These are phyloP conservation scores for Microbotryum violaceum DNA, from an alignment of 1,284 basidiomycete genomes.

Conservation along the genomic window DNA sequence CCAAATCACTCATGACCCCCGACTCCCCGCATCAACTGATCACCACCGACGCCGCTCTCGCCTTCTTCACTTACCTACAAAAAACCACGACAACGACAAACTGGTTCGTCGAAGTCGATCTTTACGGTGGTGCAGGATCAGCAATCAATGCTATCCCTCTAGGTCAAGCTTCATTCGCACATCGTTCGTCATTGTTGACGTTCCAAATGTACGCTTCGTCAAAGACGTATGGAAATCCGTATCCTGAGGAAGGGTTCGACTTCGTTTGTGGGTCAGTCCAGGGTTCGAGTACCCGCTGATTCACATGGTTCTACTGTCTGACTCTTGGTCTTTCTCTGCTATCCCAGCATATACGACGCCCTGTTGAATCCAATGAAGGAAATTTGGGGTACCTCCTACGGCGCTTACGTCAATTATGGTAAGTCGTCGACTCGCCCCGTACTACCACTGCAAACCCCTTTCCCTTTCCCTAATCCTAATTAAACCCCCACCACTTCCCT, in stretches of 20 bases:
- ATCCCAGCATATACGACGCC: constrained; percentile 16
- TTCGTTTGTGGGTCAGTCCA: constrained; percentile 29
- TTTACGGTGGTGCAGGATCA: too few species aligned
- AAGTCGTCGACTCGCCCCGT: background rate
- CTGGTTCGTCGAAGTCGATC: too few species aligned
- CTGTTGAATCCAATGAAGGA: constrained; percentile 21
- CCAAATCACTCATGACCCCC: too few species aligned
- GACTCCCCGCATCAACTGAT: too few species aligned
- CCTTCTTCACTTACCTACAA: too few species aligned
- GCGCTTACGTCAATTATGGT: constrained; percentile 26
- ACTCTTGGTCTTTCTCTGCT: background rate
- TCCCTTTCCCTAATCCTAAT: background rate
- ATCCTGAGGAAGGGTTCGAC: constrained; percentile 20
- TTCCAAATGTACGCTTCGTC: constrained; percentile 39
- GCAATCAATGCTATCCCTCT: too few species aligned
- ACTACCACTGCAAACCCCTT: background rate
- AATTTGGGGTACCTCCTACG: constrained; percentile 3
- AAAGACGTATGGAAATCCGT: constrained; percentile 29
- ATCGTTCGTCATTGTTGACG: constrained; percentile 35
- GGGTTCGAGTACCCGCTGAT: too few species aligned
- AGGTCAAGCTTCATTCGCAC: constrained; percentile 33
- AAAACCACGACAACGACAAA: too few species aligned
- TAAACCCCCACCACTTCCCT: background rate
- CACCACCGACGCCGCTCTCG: too few species aligned
- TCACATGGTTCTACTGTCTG: background rate